Percentiles rank a stretch among this genome's conserved stretches.
These are phyloP conservation scores for Panicum virgatum DNA, from an alignment of 202 grass and related monocot genomes.

Conservation along the genomic window DNA sequence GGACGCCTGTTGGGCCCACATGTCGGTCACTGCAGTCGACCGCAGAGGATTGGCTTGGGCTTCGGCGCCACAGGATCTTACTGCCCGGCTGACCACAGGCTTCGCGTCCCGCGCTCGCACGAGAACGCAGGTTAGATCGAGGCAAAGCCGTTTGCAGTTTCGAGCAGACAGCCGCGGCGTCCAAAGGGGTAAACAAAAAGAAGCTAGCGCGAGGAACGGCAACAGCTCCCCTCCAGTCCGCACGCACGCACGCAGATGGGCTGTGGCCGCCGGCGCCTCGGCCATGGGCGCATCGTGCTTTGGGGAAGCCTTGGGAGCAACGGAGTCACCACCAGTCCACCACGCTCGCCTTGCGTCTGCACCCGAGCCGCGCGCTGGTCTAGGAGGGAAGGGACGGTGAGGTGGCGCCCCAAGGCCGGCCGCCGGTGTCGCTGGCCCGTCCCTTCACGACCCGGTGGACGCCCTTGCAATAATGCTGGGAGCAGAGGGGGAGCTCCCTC, in stretches of 20 bases:
- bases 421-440: neutral
- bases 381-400: neutral
- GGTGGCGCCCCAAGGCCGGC: neutral
- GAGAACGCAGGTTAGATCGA: neutral
- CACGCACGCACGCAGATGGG: neutral
- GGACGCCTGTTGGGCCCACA: no score
- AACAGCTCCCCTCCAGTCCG: neutral
- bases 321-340: no score
- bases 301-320: constrained; percentile 40
- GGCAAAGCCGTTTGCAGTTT: neutral
- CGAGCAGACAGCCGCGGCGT: constrained; percentile 5
- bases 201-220: neutral
- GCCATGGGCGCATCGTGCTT: constrained; percentile 40
- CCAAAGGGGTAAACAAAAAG: constrained; percentile 18
- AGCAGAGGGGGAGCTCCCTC: neutral
- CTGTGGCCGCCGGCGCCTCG: constrained; percentile 28
- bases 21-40: no score
- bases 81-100: neutral
- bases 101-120: neutral
- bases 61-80: neutral
- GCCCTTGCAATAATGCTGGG: neutral
- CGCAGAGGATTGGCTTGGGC: no score
- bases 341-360: neutral
- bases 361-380: neutral
- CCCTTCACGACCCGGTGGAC: neutral